These are phyloP conservation scores for Dactylellina leptospora DNA, from an alignment of 2,329 filamentous ascomycete genomes.

Conservation along the genomic window DNA sequence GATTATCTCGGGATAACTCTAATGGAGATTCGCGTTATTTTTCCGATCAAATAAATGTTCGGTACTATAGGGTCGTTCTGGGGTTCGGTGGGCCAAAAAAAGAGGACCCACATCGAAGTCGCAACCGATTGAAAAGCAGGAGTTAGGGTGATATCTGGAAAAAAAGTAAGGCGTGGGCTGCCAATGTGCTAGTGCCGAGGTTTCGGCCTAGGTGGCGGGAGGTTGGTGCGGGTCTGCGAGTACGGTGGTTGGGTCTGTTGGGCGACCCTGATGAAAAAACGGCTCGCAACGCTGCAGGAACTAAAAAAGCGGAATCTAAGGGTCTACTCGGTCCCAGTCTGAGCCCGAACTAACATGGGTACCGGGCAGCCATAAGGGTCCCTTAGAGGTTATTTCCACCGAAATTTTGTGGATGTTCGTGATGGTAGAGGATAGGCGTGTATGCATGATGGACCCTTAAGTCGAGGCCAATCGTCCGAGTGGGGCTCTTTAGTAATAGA, in stretches of 20 bases:
- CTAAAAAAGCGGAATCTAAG: conserved; percentile 10
- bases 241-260: conserved; percentile 31
- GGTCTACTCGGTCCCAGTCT: conserved; percentile 2
- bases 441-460: conserved; percentile 32
- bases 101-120: conserved; percentile 13
- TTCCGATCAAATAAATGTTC: conserved; percentile 23
- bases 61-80: conserved; percentile 11
- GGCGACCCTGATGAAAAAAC: conserved; percentile 4
- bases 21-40: conserved; percentile 39
- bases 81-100: background rate
- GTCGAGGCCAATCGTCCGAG: conserved; percentile 1
- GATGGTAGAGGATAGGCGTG: conserved; percentile 13
- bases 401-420: conserved; percentile 1
- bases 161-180: conserved; percentile 1
- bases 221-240: conserved; percentile 11
- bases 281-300: conserved; percentile 19
- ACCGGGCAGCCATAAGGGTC: background rate
- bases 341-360: background rate
- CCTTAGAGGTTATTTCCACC: conserved; percentile 1
- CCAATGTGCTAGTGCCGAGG: background rate
- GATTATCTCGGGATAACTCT: conserved; percentile 21
- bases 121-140: conserved; percentile 12
- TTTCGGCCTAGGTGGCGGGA: conserved; percentile 13
- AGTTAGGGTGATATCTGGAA: conserved; percentile 12
- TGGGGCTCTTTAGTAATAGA: background rate